A percentile compares a stretch with the other conserved stretches of the same genome.
Evolutionary conservation across 176 grass and related monocot genomes (phyloP).

Genomic region (Hordeum marinum): DNA sequence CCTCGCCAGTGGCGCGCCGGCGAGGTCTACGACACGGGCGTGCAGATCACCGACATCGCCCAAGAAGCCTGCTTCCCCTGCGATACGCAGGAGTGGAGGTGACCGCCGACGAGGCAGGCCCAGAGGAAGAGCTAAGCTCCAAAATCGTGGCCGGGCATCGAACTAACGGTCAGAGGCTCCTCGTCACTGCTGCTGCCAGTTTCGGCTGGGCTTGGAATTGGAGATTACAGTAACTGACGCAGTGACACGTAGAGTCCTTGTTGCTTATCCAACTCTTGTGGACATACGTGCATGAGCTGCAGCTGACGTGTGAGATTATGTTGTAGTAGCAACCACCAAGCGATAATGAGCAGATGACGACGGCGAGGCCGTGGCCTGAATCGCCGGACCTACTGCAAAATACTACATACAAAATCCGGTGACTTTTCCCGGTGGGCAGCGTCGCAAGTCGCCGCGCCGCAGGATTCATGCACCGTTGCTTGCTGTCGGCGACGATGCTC

Average conservation of each 20-base stretch:
- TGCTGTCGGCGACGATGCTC: background rate
- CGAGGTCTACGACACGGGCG: slow-evolving; percentile 60
- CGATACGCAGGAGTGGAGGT: slow-evolving; percentile 57
- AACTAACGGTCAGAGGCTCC: background rate
- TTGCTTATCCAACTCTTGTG: too few relatives aligned
- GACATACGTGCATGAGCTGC: slow-evolving; percentile 2
- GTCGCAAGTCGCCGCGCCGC: background rate
- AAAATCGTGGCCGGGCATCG: slow-evolving; percentile 5
- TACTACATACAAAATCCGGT: background rate
- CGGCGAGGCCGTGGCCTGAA: background rate
- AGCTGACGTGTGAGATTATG: slow-evolving; percentile 31
- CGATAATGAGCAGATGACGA: background rate
- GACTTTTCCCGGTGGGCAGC: background rate
- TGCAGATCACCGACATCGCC: slow-evolving; percentile 63
- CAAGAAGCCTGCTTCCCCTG: slow-evolving; percentile 75
- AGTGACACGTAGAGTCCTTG: background rate
- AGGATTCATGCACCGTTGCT: slow-evolving; percentile 21
- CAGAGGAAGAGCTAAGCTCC: background rate
- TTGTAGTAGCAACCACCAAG: background rate
- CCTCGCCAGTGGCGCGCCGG: slow-evolving; percentile 51
- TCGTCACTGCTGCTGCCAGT: too few relatives aligned
- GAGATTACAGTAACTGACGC: background rate
- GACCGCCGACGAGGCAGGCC: background rate
- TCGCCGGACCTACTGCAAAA: background rate
- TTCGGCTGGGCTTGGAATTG: background rate